phyloP scores from a whole-genome alignment of 495 filamentous ascomycete genomes.

The Glonium stellatum region DNA sequence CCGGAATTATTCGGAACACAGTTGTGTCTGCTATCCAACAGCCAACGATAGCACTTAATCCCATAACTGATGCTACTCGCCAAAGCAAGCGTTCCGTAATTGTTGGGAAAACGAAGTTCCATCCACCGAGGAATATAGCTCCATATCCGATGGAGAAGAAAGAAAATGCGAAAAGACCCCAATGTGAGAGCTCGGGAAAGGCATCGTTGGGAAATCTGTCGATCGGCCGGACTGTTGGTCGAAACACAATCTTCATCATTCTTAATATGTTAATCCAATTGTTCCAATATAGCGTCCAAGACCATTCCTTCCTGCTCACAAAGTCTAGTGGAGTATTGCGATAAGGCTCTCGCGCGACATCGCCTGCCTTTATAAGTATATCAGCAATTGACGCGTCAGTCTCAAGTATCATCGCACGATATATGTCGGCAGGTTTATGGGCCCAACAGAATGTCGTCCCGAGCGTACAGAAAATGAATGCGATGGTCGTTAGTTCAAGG shows the following conservation, averaged over 20 bases:
- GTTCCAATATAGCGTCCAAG: background rate
- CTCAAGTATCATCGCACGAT: constrained; percentile 11
- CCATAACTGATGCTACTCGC: background rate
- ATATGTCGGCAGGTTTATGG: constrained; percentile 32
- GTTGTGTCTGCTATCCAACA: background rate
- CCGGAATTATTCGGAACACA: background rate
- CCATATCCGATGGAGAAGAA: background rate
- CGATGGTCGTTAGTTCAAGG: constrained; percentile 29
- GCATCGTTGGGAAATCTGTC: background rate
- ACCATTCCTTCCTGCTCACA: constrained; percentile 19
- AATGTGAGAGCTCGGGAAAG: background rate
- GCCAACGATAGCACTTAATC: background rate
- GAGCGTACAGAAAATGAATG: constrained; percentile 27
- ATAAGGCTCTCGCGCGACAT: constrained; percentile 20
- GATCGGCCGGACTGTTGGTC: background rate
- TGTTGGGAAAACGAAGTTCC: constrained; percentile 23
- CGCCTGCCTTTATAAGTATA: constrained; percentile 25
- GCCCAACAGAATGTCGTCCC: constrained; percentile 26
- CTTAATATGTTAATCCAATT: constrained; percentile 15
- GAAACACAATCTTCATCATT: constrained; percentile 1
- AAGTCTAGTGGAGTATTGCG: constrained; percentile 32
- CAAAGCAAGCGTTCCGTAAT: constrained; percentile 15
- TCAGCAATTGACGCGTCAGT: constrained; percentile 7
- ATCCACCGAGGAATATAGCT: constrained; percentile 14
- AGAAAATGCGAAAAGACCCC: background rate